phyloP scores from a whole-genome alignment of 2,329 filamentous ascomycete genomes.

The Alternaria sp. region DNA sequence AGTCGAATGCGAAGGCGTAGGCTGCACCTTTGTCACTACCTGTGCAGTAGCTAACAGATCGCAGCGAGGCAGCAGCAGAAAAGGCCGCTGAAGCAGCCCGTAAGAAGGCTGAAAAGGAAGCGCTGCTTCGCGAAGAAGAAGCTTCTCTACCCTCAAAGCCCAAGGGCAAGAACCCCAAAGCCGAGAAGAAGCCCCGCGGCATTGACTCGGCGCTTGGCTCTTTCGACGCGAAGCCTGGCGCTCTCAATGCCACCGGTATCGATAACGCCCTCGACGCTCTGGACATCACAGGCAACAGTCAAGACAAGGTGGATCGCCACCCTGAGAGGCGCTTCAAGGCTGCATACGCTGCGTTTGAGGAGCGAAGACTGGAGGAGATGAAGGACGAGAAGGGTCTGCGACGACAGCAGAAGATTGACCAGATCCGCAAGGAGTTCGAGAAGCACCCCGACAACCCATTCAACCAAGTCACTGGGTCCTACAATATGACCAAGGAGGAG shows the following conservation, averaged over 20 bases:
- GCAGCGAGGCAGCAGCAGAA: slow-evolving; percentile 81
- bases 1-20: slow-evolving; percentile 87
- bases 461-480: slow-evolving; percentile 80
- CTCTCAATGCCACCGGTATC: slow-evolving; percentile 85
- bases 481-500: slow-evolving; percentile 83
- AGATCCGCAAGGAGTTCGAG: slow-evolving; percentile 91
- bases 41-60: slow-evolving; percentile 12
- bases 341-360: slow-evolving; percentile 83
- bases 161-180: slow-evolving; percentile 74
- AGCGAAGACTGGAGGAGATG: slow-evolving; percentile 82
- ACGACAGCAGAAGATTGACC: slow-evolving; percentile 82
- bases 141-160: slow-evolving; percentile 68
- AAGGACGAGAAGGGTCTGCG: slow-evolving; percentile 83
- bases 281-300: slow-evolving; percentile 68
- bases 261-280: slow-evolving; percentile 93
- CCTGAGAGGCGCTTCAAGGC: slow-evolving; percentile 89
- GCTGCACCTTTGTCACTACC: slow-evolving; percentile 40
- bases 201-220: slow-evolving; percentile 69
- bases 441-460: slow-evolving; percentile 95
- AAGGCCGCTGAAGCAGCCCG: slow-evolving; percentile 83
- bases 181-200: slow-evolving; percentile 64
- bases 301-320: slow-evolving; percentile 82
- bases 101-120: slow-evolving; percentile 93
- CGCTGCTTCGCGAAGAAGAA: slow-evolving; percentile 84
- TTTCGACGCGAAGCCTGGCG: slow-evolving; percentile 52